Evolutionary conservation across 2,329 filamentous ascomycete genomes (phyloP).

Genomic region (Cladobotryum protrusum): DNA sequence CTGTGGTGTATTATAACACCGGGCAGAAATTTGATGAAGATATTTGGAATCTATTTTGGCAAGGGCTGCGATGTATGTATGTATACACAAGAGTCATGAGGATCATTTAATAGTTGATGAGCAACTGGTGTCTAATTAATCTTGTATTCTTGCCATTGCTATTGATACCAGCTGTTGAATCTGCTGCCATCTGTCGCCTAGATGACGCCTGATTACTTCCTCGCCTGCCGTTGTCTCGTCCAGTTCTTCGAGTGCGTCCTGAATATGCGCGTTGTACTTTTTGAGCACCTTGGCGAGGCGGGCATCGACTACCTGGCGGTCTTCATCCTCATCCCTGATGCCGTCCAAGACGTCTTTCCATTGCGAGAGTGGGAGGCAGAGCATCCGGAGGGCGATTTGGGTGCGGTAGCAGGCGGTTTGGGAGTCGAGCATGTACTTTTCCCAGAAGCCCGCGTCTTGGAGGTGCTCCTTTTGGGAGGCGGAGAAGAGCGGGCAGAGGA

Average conservation of each 20-base stretch:
- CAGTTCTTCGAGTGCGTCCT: slow-evolving; percentile 25
- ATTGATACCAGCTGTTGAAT: slow-evolving; percentile 19
- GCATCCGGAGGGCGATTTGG: slow-evolving; percentile 43
- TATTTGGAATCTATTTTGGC: too few relatives aligned
- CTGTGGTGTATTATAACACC: too few relatives aligned
- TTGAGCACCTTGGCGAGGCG: slow-evolving; percentile 17
- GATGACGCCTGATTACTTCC: slow-evolving; percentile 18
- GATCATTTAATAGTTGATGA: neutral
- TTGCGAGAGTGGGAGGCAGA: slow-evolving; percentile 29
- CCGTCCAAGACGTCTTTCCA: slow-evolving; percentile 42
- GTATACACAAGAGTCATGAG: neutral
- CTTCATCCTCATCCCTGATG: slow-evolving; percentile 40
- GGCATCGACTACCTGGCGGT: slow-evolving; percentile 31
- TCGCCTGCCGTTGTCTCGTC: slow-evolving; percentile 24
- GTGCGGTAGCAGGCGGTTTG: slow-evolving; percentile 49
- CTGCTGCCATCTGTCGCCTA: slow-evolving; percentile 21
- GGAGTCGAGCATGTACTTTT: slow-evolving; percentile 45
- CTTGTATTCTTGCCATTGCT: slow-evolving; percentile 13
- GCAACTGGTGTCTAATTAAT: neutral
- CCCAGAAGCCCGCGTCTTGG: slow-evolving; percentile 42
- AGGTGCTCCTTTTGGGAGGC: slow-evolving; percentile 31
- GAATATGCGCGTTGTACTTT: slow-evolving; percentile 30
- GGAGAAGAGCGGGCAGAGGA: slow-evolving; percentile 35
- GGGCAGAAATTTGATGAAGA: too few relatives aligned
- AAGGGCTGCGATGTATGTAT: too few relatives aligned